A percentile compares a stretch with the other conserved stretches of the same genome.
phyloP scores from a whole-genome alignment of 2,329 filamentous ascomycete species.

The Fusarium scirpi region DNA sequence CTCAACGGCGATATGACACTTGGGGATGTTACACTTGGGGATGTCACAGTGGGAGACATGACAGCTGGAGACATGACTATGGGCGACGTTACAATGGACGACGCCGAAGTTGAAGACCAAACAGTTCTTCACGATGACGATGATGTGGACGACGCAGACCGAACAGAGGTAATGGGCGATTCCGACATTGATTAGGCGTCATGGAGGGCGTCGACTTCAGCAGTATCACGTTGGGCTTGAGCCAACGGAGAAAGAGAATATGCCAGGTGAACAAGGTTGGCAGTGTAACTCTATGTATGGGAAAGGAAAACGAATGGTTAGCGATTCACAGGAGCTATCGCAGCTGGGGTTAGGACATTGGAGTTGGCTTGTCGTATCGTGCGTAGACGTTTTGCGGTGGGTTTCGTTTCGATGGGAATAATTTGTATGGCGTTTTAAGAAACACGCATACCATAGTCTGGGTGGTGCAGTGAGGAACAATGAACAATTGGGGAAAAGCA shows the following conservation, averaged over 20 bases:
- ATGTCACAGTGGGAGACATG: conserved; percentile 50
- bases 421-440: conserved; percentile 35
- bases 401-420: conserved; percentile 23
- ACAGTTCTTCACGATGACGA: conserved; percentile 56
- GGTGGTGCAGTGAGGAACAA: conserved; percentile 25
- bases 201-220: neutral
- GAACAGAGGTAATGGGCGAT: conserved; percentile 54
- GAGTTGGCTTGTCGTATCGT: conserved; percentile 31
- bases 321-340: conserved; percentile 30
- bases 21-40: conserved; percentile 63
- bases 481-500: conserved; percentile 16
- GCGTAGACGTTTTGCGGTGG: neutral
- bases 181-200: conserved; percentile 50
- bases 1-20: conserved; percentile 53
- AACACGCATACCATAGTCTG: conserved; percentile 12
- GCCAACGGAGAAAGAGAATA: neutral
- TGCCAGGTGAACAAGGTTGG: neutral
- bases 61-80: conserved; percentile 44
- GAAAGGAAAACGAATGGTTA: conserved; percentile 28
- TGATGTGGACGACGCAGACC: conserved; percentile 59
- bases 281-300: conserved; percentile 23
- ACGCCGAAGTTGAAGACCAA: conserved; percentile 65
- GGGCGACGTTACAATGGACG: conserved; percentile 62
- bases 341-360: conserved; percentile 21
- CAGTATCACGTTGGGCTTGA: neutral